A percentile compares a stretch with the other conserved stretches of the same genome.
Conservation (phyloP, 306 rosid species). For the Leucaena leucocephala region DNA sequence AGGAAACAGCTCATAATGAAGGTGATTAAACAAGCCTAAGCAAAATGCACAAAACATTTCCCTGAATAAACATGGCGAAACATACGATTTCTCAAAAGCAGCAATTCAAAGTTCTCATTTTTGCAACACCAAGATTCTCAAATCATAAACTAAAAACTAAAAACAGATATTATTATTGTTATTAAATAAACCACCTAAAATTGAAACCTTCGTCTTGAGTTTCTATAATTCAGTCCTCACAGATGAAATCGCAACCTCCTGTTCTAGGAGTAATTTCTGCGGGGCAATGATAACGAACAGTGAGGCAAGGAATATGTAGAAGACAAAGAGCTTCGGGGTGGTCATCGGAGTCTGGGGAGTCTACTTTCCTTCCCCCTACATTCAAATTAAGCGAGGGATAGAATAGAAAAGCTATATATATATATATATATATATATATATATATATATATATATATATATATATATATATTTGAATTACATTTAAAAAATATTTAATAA, state of each 20-base stretch:
- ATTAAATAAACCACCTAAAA: slow-evolving; percentile 19
- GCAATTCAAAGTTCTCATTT: neutral
- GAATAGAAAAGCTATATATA: too few relatives aligned
- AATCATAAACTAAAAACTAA: neutral
- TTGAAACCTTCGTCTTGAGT: slow-evolving; percentile 38
- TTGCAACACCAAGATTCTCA: neutral
- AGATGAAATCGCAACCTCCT: slow-evolving; percentile 10
- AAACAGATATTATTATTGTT: neutral
- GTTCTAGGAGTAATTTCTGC: neutral
- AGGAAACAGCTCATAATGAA: neutral
- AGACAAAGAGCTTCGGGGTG: slow-evolving; percentile 21
- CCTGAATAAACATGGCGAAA: neutral
- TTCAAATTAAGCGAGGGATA: neutral
- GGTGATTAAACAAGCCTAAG: neutral
- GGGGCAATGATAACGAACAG: neutral
- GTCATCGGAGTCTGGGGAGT: slow-evolving; percentile 9
- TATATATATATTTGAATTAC: too few relatives aligned
- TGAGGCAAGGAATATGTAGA: slow-evolving; percentile 1
- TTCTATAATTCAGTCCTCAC: slow-evolving; percentile 13
- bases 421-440: too few relatives aligned
- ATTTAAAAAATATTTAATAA: too few relatives aligned
- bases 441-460: too few relatives aligned
- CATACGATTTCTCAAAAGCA: neutral
- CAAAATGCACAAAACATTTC: neutral
- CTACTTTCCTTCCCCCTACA: neutral